phyloP scores from a whole-genome alignment of 2,329 filamentous ascomycete species.

The Cytospora piceicola region DNA sequence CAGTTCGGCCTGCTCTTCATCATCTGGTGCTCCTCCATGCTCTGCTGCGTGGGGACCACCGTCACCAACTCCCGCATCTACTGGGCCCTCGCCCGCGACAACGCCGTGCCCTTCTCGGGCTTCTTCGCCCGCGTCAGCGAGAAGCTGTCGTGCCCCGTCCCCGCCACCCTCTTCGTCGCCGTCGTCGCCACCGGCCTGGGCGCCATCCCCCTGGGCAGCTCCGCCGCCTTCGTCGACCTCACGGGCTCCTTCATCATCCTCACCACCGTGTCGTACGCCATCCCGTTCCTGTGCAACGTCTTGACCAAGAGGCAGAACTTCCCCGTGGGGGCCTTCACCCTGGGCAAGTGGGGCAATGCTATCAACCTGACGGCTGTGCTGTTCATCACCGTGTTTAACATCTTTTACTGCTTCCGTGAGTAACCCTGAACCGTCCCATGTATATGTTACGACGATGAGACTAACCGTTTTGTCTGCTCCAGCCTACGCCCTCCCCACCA shows the following conservation, averaged over 20 bases:
- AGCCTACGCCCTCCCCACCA: constrained; percentile 49
- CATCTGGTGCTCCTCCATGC: constrained; percentile 54
- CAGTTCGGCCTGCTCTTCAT: constrained; percentile 63
- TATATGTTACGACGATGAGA: not conserved
- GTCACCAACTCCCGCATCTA: constrained; percentile 51
- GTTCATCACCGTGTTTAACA: constrained; percentile 58
- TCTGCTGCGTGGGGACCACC: constrained; percentile 55
- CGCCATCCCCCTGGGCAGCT: constrained; percentile 59
- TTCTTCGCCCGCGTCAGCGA: constrained; percentile 59
- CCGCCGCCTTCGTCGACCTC: constrained; percentile 59
- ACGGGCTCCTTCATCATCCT: constrained; percentile 62
- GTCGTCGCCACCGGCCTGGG: constrained; percentile 56
- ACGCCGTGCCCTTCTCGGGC: constrained; percentile 60
- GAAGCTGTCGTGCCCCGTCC: constrained; percentile 60
- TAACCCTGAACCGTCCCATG: constrained; percentile 25
- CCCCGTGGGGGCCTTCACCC: constrained; percentile 55
- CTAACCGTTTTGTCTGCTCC: constrained; percentile 8
- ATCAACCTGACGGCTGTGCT: constrained; percentile 55
- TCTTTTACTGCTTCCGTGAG: constrained; percentile 65
- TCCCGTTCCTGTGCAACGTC: constrained; percentile 54
- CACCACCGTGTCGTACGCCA: constrained; percentile 58
- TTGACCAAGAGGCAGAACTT: constrained; percentile 56
- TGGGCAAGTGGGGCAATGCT: constrained; percentile 53
- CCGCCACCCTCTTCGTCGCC: constrained; percentile 59
- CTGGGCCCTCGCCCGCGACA: constrained; percentile 62